Base-by-base conservation (phyloP, 2,329 filamentous ascomycete species). In the Ceratocystis harringtonii region DNA sequence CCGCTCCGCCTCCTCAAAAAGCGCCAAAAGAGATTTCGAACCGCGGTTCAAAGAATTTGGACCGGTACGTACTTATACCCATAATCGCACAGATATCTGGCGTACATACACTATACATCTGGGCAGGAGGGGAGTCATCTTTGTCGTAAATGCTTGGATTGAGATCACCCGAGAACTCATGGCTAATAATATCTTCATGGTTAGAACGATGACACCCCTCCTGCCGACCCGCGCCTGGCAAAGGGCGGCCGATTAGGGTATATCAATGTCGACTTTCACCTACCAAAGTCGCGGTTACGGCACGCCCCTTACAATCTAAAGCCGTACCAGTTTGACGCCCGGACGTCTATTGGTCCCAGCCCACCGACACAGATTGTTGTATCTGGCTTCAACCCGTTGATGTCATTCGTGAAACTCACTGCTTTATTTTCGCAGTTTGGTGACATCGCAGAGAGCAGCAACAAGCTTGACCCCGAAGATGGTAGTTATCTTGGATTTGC, bases 401-500 rank as follows among this genome's bases (percentile, higher is more conserved):
- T 89, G 50, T 84, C 90, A 12, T 89, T 95, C 70, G 82, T 84
- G 65, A 89, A 90, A 71, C 81, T 96, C 62, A 84, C 83, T 19
- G 84, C 87, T 58, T 82, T 89, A 64, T 95, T 95, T 73, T 84
- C 86, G 19, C 84, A 83, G 2, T 95, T 88, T 76, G 91, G 91
- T 64, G 90, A 96, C 67, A 92, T 99, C 69, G 87, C 88, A 57
- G 88, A 92, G 72, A 88, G 95, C 70, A 91, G 90, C 72, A 96
- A 96, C 72, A 92, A 95, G 74, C 92, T 95, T 71, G 91, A 99
- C 74, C 94, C 94, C 7, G 87, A 92, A 66, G 97, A 92, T 12
- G 94, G 94, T 19, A 94, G 90, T 72, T 95, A 95, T 72, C 81
- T 99, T 12, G 94, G 94, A 12, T 92, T 99, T 73, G 95, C 90